Conservation (phyloP, 225 moss, liverwort and hornwort species). For the Ulota crispa region DNA sequence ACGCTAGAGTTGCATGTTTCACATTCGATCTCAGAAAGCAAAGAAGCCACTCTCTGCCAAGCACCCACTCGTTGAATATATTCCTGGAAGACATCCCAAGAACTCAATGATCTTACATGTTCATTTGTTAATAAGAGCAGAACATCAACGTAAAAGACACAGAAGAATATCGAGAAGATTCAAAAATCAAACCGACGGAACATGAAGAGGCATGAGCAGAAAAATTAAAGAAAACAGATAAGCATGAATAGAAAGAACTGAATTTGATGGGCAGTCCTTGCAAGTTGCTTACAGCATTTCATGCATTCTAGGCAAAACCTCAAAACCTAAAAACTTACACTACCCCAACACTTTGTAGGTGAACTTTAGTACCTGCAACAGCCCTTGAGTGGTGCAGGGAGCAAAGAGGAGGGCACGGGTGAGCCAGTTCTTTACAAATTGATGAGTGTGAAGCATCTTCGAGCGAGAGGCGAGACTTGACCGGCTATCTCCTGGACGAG, state of each 20-base stretch:
- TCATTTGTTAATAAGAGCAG: neutral
- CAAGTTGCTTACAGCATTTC: neutral
- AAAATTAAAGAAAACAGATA: neutral
- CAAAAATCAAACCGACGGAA: neutral
- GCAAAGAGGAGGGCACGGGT: constrained; percentile 59
- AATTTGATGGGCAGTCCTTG: neutral
- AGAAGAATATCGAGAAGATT: neutral
- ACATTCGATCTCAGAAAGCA: constrained; percentile 61
- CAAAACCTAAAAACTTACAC: neutral
- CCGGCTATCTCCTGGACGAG: constrained; percentile 50
- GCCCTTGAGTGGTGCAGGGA: constrained; percentile 86
- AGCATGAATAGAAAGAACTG: neutral
- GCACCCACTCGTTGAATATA: constrained; percentile 67
- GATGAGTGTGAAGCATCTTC: constrained; percentile 37
- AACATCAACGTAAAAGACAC: neutral
- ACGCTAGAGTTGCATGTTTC: constrained; percentile 39
- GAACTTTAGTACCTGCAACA: constrained; percentile 59
- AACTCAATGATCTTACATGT: neutral
- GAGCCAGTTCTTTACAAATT: constrained; percentile 78
- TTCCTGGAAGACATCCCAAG: constrained; percentile 47
- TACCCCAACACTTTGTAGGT: neutral
- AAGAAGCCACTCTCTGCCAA: constrained; percentile 72
- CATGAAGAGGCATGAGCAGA: neutral
- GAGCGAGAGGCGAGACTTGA: constrained; percentile 39
- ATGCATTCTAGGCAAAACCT: neutral